Base-by-base conservation (phyloP, 441 rosid species). In the Aleurites moluccanus region DNA sequence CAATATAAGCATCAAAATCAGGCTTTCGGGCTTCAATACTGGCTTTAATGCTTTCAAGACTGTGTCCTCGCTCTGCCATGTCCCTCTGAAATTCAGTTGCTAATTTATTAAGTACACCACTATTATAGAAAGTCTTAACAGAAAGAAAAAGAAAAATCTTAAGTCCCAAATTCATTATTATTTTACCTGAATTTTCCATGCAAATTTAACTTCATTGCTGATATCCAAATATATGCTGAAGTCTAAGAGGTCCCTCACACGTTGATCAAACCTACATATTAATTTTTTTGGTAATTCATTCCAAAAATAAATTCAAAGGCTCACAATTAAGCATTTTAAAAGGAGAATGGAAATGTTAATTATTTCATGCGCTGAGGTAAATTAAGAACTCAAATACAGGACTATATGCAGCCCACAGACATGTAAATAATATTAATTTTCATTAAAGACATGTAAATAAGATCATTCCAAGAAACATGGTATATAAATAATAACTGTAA, bases 61-160 rank as follows among this genome's bases (percentile, higher is more conserved):
- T 95, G 87, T 95, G 98, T 30, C 99, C 98, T 85, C 99, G 81
- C 85, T 95, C 99, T 25, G 94, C 96, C 99, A 90, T 93, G 81
- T 95, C 99, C 72, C 99, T 91, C 98, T 94, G 82, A 30, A 30
- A 30, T 30, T 30, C 83, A 82, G 30, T 50, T 55, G 59, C 62
- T 63, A 18, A 18, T 53, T 16, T 4, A 4, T 52, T 49, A 11
- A 15, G 33, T 11, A 21, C 6, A 30, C 33, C 33, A 2, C 33
- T 3, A 30, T 1, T 30, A 30, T 27, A 27, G 28, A 27, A 27
- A 27, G 6, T 16, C 56, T 27, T 27, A 27, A 1, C 28, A 27
- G 28, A 27, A 28, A n/a, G n/a, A n/a, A n/a, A n/a, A n/a, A n/a
- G n/a, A n/a, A n/a, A n/a, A n/a, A n/a, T n/a, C n/a, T n/a, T n/a